Conservation (phyloP, 805 yeast genomes). For the Starmerella asiatica region DNA sequence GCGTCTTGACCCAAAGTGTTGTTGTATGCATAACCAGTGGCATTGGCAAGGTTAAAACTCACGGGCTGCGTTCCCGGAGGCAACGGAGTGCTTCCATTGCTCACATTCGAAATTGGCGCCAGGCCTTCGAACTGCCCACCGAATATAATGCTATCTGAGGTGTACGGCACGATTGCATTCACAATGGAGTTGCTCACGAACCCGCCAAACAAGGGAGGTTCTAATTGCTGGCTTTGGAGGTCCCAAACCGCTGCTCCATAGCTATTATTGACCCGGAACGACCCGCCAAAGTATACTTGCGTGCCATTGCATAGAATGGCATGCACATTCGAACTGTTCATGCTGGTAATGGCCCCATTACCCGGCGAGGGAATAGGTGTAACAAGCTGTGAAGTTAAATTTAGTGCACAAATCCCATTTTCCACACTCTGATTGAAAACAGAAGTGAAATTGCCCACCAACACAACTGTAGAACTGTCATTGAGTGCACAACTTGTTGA, state of each 20-base stretch:
- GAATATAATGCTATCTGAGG: constrained; percentile 47
- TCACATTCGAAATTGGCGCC: constrained; percentile 27
- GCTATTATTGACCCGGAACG: constrained; percentile 40
- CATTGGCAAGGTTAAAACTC: constrained; percentile 13
- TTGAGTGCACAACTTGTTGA: constrained; percentile 13
- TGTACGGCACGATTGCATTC: constrained; percentile 42
- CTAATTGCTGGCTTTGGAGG: constrained; percentile 30
- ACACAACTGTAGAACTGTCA: constrained; percentile 12
- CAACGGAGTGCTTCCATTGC: constrained; percentile 12
- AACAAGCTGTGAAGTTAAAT: constrained; percentile 1
- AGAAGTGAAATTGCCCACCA: constrained; percentile 19
- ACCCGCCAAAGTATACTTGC: constrained; percentile 69
- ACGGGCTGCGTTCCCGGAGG: constrained; percentile 16
- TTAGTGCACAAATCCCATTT: constrained; percentile 9
- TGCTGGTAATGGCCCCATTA: not conserved
- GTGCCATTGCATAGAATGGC: constrained; percentile 39
- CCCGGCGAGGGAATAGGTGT: not conserved
- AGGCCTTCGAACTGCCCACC: constrained; percentile 64
- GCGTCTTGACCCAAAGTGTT: constrained; percentile 12
- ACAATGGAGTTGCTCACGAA: constrained; percentile 49
- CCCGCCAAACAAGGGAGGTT: constrained; percentile 57
- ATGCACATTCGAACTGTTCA: constrained; percentile 22
- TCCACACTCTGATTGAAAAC: constrained; percentile 4
- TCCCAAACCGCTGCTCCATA: constrained; percentile 57
- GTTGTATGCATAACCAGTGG: constrained; percentile 8